phyloP scores from a whole-genome alignment of 495 filamentous ascomycete genomes.

The Tuber aestivum region DNA sequence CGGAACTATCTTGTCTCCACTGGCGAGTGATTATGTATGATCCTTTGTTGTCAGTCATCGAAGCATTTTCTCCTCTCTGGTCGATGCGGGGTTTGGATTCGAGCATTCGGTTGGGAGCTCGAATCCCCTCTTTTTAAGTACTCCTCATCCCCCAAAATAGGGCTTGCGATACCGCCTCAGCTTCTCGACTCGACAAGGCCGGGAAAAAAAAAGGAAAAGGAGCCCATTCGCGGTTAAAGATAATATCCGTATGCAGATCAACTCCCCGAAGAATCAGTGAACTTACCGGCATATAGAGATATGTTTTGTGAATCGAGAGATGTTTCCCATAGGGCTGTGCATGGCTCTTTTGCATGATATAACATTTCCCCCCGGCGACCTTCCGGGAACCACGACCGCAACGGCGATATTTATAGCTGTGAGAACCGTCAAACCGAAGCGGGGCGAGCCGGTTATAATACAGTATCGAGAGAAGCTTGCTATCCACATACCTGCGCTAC shows the following conservation, averaged over 20 bases:
- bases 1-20: not conserved
- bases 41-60: not conserved
- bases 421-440: not conserved
- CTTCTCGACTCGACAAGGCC: not conserved
- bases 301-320: not conserved
- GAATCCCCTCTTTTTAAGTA: not conserved
- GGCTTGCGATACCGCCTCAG: not conserved
- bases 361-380: not conserved
- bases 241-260: not conserved
- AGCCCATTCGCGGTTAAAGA: not conserved
- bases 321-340: slow-evolving; percentile 1
- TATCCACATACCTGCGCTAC: not conserved
- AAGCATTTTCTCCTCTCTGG: not conserved
- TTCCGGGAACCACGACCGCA: not conserved
- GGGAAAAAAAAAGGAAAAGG: not conserved
- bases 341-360: not conserved
- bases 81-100: not conserved
- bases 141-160: not conserved
- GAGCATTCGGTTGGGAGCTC: not conserved
- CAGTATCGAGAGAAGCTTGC: not conserved
- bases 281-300: not conserved
- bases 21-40: not conserved
- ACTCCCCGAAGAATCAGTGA: not conserved
- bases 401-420: not conserved
- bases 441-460: not conserved